These are phyloP conservation scores for Ogataea hybrid DNA, from an alignment of 1,139 yeast species.

Conservation along the genomic window DNA sequence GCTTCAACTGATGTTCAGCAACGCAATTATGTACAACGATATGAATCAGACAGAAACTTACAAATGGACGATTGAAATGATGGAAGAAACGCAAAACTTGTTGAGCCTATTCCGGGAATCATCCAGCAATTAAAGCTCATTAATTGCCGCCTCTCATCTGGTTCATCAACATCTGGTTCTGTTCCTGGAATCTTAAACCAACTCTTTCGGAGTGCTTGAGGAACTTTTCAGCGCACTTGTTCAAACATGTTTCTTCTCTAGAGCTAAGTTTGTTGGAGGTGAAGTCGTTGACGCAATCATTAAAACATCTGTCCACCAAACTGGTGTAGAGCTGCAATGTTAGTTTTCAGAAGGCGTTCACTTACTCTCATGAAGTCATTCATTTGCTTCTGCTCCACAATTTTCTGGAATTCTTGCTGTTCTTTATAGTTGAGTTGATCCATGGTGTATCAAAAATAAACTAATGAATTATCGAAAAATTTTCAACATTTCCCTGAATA, in stretches of 20 bases:
- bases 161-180: constrained; percentile 61
- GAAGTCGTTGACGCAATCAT: constrained; percentile 96
- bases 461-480: constrained; percentile 7
- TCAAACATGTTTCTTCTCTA: constrained; percentile 82
- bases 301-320: constrained; percentile 94
- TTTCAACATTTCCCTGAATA: constrained; percentile 2
- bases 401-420: constrained; percentile 93
- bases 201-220: constrained; percentile 98
- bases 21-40: constrained; percentile 78
- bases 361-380: constrained; percentile 91
- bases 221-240: constrained; percentile 95
- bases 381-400: constrained; percentile 98
- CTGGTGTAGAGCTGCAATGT: constrained; percentile 69
- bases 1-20: constrained; percentile 75
- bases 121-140: constrained; percentile 8
- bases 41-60: constrained; percentile 58
- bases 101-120: constrained; percentile 46
- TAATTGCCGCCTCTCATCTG: constrained; percentile 35
- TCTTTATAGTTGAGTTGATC: constrained; percentile 86
- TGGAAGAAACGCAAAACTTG: constrained; percentile 49
- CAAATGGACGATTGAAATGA: constrained; percentile 66
- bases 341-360: constrained; percentile 10
- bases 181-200: constrained; percentile 98
- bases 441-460: constrained; percentile 37
- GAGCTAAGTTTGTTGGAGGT: constrained; percentile 83